Evolutionary conservation across 495 filamentous ascomycete species (phyloP).

Genomic region (Daldinia loculata): DNA sequence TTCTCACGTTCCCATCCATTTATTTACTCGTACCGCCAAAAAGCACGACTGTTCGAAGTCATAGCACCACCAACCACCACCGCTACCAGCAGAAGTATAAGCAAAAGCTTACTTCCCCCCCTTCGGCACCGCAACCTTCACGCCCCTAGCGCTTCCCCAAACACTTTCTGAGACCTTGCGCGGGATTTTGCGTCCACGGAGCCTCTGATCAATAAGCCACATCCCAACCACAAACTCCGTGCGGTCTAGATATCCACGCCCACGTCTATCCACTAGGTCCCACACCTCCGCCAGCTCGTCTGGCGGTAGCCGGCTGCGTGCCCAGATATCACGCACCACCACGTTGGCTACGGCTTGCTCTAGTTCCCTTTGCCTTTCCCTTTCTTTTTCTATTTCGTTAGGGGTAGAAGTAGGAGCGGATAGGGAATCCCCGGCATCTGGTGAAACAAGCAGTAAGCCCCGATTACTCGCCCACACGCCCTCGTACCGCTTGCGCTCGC

Average conservation of each 20-base stretch:
- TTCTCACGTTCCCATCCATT: background rate
- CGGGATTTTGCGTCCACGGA: constrained; percentile 90
- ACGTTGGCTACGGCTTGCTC: constrained; percentile 74
- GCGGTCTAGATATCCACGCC: constrained; percentile 68
- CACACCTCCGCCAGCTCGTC: constrained; percentile 81
- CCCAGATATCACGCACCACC: constrained; percentile 87
- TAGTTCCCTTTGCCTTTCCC: background rate
- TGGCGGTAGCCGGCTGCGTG: constrained; percentile 72
- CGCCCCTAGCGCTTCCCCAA: constrained; percentile 80
- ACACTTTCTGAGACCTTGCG: constrained; percentile 79
- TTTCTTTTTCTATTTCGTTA: background rate
- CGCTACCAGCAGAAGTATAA: background rate
- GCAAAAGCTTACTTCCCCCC: constrained; percentile 27
- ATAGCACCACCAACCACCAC: background rate
- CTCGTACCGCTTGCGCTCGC: constrained; percentile 90
- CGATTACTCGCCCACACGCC: constrained; percentile 96
- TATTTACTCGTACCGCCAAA: background rate
- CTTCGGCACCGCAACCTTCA: constrained; percentile 50
- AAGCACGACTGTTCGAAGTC: background rate
- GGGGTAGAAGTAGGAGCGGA: background rate
- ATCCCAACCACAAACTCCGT: constrained; percentile 94
- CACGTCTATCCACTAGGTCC: constrained; percentile 77
- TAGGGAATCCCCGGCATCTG: background rate
- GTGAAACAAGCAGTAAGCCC: constrained; percentile 62
- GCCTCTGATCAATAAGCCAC: constrained; percentile 92